Conservation (phyloP, 2,329 filamentous ascomycete species). For the Fusarium caatingaense region DNA sequence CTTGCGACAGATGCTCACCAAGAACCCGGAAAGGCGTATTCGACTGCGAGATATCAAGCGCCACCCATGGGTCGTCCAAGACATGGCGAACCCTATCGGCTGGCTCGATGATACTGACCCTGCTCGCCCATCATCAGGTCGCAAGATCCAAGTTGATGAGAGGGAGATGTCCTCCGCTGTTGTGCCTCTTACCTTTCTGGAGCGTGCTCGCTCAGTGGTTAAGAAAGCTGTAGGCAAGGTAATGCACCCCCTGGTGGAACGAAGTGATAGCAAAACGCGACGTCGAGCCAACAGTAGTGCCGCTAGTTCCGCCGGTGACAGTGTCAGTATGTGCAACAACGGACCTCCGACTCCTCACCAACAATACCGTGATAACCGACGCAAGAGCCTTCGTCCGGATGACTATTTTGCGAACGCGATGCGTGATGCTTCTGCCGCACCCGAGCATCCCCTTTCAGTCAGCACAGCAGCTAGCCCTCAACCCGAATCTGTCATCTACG, state of each 20-base stretch:
- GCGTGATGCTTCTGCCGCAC: conserved; percentile 48
- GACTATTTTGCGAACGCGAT: conserved; percentile 62
- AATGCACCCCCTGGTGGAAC: conserved; percentile 69
- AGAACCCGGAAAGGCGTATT: conserved; percentile 90
- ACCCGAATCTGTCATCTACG: conserved; percentile 50
- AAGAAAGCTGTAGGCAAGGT: conserved; percentile 74
- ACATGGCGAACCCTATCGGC: conserved; percentile 75
- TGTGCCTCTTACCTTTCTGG: conserved; percentile 86
- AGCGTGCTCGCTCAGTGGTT: conserved; percentile 83
- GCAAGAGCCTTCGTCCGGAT: conserved; percentile 66
- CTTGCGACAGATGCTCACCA: conserved; percentile 81
- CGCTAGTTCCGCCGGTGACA: conserved; percentile 72
- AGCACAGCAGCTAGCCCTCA: conserved; percentile 42
- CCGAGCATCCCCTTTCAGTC: conserved; percentile 43
- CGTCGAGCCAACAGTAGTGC: conserved; percentile 70
- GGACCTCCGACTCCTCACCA: conserved; percentile 63
- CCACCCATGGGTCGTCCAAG: conserved; percentile 89
- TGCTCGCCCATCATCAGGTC: conserved; percentile 78
- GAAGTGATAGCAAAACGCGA: conserved; percentile 65
- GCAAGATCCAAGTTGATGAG: conserved; percentile 91
- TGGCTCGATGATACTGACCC: conserved; percentile 98
- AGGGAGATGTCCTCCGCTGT: conserved; percentile 91
- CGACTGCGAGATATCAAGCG: conserved; percentile 91
- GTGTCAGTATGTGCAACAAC: conserved; percentile 58
- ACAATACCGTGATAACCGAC: conserved; percentile 59